Conservation (phyloP, 495 filamentous ascomycete species). For the Aspergillus biplanus region DNA sequence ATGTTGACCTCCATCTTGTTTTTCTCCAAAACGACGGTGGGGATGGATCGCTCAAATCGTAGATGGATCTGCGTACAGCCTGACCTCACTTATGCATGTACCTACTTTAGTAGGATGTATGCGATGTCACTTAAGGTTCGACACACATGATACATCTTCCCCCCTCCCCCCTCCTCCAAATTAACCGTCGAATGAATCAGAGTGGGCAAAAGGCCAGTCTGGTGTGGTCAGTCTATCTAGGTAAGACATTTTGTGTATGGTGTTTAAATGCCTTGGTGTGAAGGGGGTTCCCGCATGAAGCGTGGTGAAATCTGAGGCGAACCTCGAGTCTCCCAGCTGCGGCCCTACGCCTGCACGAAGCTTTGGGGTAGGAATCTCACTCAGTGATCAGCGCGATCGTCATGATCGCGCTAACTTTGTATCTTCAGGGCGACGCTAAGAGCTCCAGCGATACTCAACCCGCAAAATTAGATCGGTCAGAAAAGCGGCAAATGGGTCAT, state of each 20-base stretch:
- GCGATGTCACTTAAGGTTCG: conserved; percentile 8
- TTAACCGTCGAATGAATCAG: not conserved
- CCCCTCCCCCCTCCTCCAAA: not conserved
- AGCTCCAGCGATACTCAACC: not conserved
- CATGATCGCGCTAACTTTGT: conserved; percentile 2
- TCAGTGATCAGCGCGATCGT: not conserved
- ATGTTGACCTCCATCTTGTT: conserved; percentile 10
- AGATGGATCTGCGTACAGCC: conserved; percentile 13
- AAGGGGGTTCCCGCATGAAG: not conserved
- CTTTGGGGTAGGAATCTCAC: not conserved
- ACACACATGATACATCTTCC: conserved; percentile 9
- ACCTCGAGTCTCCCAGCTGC: conserved; percentile 3
- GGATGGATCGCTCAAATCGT: conserved; percentile 2
- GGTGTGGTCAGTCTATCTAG: not conserved
- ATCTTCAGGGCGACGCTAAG: conserved; percentile 5
- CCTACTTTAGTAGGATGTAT: conserved; percentile 14
- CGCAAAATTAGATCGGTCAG: conserved; percentile 8
- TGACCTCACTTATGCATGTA: conserved; percentile 21
- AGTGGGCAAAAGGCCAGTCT: not conserved
- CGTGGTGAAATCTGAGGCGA: not conserved
- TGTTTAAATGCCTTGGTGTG: no score
- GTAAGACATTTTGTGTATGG: no score
- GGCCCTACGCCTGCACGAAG: conserved; percentile 4
- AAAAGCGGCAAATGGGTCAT: not conserved
- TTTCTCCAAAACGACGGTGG: conserved; percentile 6